Conservation (phyloP, 805 yeast species). For the Kluyveromyces nonfermentans region DNA sequence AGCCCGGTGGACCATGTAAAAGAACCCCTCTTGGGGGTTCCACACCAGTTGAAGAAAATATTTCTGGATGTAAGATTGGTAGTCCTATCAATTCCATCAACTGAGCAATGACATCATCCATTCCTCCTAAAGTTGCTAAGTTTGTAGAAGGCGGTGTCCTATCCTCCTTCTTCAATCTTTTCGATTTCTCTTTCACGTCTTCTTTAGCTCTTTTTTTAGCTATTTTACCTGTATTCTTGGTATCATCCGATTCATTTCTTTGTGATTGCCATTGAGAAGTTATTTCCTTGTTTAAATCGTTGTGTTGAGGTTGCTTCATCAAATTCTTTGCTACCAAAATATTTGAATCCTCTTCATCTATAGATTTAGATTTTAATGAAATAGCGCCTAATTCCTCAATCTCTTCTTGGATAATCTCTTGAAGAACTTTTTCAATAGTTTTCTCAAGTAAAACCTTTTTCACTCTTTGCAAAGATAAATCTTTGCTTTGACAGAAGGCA, state of each 20-base stretch:
- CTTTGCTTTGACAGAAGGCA: slow-evolving; percentile 54
- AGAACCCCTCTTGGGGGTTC: slow-evolving; percentile 93
- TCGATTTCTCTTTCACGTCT: slow-evolving; percentile 22
- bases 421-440: slow-evolving; percentile 51
- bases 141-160: slow-evolving; percentile 62
- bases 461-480: slow-evolving; percentile 56
- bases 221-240: slow-evolving; percentile 26
- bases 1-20: slow-evolving; percentile 97
- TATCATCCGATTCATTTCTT: slow-evolving; percentile 8
- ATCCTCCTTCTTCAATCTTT: slow-evolving; percentile 41
- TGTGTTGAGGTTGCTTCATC: slow-evolving; percentile 57
- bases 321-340: slow-evolving; percentile 29
- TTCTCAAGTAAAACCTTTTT: slow-evolving; percentile 57
- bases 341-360: slow-evolving; percentile 17
- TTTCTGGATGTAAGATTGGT: slow-evolving; percentile 91
- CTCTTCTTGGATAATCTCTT: slow-evolving; percentile 50
- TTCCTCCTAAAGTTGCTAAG: slow-evolving; percentile 77
- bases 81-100: slow-evolving; percentile 83
- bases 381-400: slow-evolving; percentile 38
- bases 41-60: slow-evolving; percentile 76
- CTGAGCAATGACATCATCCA: slow-evolving; percentile 76
- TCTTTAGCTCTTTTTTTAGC: slow-evolving; percentile 47
- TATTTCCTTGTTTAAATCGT: slow-evolving; percentile 67
- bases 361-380: slow-evolving; percentile 14
- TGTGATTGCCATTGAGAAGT: slow-evolving; percentile 54